Evolutionary conservation across 2,329 filamentous ascomycete species (phyloP).

Genomic region (Penicillium nordicum): DNA sequence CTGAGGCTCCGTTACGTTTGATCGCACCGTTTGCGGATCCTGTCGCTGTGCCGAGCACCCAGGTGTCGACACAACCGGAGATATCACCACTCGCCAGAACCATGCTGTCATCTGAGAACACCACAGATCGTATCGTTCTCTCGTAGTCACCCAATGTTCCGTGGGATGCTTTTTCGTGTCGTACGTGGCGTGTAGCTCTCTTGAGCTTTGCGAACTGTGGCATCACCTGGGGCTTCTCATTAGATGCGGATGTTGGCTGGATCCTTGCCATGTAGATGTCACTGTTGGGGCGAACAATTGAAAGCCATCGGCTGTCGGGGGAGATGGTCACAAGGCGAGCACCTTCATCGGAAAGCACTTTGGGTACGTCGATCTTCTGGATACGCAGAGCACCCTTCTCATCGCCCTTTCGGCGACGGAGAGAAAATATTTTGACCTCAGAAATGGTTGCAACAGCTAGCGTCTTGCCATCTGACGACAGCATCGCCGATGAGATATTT

Average conservation of each 20-base stretch:
- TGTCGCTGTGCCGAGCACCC: constrained; percentile 60
- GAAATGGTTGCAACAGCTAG: constrained; percentile 72
- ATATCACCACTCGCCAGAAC: constrained; percentile 78
- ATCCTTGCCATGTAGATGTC: constrained; percentile 55
- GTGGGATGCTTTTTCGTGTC: constrained; percentile 51
- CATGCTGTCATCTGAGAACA: constrained; percentile 77
- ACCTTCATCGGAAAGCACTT: constrained; percentile 56
- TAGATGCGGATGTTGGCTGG: constrained; percentile 36
- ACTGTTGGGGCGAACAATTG: constrained; percentile 57
- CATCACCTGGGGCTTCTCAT: constrained; percentile 43
- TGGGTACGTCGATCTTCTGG: constrained; percentile 64
- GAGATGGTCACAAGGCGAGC: constrained; percentile 61
- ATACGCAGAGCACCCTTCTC: constrained; percentile 63
- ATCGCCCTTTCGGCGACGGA: constrained; percentile 53
- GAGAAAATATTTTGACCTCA: constrained; percentile 73
- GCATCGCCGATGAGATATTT: constrained; percentile 71
- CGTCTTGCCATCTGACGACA: constrained; percentile 68
- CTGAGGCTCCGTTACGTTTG: constrained; percentile 44
- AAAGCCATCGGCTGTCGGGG: constrained; percentile 47
- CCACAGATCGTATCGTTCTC: constrained; percentile 66
- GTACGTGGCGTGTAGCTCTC: constrained; percentile 33
- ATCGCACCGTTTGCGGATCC: constrained; percentile 36
- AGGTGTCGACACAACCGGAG: constrained; percentile 82
- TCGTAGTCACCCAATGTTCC: constrained; percentile 73
- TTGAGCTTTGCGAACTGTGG: constrained; percentile 45